Evolutionary conservation across 169 alveolate genomes (phyloP).

Genomic region (Eimeria necatrix): DNA sequence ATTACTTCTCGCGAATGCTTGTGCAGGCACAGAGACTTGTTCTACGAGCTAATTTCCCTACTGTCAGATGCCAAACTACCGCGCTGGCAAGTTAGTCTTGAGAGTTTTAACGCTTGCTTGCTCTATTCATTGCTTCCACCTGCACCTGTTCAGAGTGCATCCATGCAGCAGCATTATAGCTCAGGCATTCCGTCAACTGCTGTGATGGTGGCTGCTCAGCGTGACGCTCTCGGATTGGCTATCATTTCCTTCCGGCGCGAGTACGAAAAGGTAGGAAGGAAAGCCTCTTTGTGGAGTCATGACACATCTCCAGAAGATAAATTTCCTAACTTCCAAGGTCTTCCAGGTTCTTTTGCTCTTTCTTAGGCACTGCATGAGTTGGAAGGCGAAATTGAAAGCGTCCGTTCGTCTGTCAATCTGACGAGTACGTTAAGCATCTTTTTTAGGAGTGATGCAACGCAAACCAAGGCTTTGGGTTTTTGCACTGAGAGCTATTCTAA

Average conservation of each 20-base stretch:
- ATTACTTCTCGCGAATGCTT: not conserved
- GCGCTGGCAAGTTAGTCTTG: slow-evolving; percentile 56
- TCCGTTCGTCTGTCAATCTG: slow-evolving; percentile 46
- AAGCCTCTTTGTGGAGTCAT: not conserved
- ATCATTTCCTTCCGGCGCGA: not conserved
- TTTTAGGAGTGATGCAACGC: not conserved
- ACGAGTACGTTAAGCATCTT: not conserved
- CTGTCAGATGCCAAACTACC: slow-evolving; percentile 42
- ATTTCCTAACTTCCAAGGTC: too few species aligned
- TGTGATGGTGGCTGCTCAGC: slow-evolving; percentile 38
- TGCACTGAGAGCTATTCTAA: not conserved
- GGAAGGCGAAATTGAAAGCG: not conserved
- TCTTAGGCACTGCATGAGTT: not conserved
- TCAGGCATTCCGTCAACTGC: too few species aligned
- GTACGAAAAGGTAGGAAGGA: not conserved
- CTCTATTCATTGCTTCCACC: not conserved
- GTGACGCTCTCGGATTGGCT: not conserved
- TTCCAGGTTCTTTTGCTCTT: too few species aligned
- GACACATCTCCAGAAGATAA: too few species aligned
- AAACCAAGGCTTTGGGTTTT: not conserved
- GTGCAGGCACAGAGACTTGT: slow-evolving; percentile 22
- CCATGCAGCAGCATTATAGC: too few species aligned
- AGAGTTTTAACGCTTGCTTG: not conserved
- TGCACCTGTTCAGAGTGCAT: too few species aligned
- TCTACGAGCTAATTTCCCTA: not conserved